These are phyloP conservation scores for Termitomyces sp. DNA, from an alignment of 768 basidiomycete species.

Conservation along the genomic window DNA sequence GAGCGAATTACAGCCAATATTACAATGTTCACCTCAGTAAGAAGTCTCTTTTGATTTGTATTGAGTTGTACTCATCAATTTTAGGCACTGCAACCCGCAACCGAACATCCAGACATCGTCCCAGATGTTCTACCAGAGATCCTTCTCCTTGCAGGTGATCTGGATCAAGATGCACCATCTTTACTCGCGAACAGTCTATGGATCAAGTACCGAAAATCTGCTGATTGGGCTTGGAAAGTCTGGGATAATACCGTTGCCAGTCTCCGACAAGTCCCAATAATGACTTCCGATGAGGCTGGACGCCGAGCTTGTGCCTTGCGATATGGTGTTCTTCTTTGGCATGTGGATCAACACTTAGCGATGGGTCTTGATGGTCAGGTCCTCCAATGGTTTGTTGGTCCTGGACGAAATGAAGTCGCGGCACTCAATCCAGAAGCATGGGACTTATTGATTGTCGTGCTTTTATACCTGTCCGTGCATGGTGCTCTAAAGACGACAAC, in stretches of 20 bases:
- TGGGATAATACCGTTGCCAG: slow-evolving; percentile 82
- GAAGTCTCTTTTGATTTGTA: slow-evolving; percentile 12
- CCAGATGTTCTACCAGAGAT: slow-evolving; percentile 61
- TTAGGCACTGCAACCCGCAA: slow-evolving; percentile 46
- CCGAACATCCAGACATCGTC: slow-evolving; percentile 34
- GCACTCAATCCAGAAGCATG: slow-evolving; percentile 60
- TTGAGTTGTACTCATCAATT: background rate
- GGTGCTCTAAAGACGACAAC: slow-evolving; percentile 73
- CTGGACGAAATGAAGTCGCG: slow-evolving; percentile 60
- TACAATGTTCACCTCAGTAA: slow-evolving; percentile 57
- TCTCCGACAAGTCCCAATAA: slow-evolving; percentile 61
- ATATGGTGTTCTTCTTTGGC: slow-evolving; percentile 68
- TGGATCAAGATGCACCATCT: slow-evolving; percentile 57
- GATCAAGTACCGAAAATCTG: slow-evolving; percentile 75
- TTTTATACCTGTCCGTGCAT: slow-evolving; percentile 60
- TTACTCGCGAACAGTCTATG: slow-evolving; percentile 74
- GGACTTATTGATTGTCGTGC: slow-evolving; percentile 59
- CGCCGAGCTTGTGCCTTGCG: slow-evolving; percentile 54
- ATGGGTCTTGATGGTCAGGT: slow-evolving; percentile 68
- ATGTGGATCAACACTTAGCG: slow-evolving; percentile 76
- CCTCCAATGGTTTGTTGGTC: slow-evolving; percentile 66
- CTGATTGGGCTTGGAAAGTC: slow-evolving; percentile 77
- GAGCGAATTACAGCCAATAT: slow-evolving; percentile 61
- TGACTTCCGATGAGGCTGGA: slow-evolving; percentile 43
- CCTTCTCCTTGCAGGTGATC: slow-evolving; percentile 56